Evolutionary conservation across 163 green algal species (phyloP), one percentile per base, ranked within the genome.

Genomic region (Botryococcus braunii): DNA sequence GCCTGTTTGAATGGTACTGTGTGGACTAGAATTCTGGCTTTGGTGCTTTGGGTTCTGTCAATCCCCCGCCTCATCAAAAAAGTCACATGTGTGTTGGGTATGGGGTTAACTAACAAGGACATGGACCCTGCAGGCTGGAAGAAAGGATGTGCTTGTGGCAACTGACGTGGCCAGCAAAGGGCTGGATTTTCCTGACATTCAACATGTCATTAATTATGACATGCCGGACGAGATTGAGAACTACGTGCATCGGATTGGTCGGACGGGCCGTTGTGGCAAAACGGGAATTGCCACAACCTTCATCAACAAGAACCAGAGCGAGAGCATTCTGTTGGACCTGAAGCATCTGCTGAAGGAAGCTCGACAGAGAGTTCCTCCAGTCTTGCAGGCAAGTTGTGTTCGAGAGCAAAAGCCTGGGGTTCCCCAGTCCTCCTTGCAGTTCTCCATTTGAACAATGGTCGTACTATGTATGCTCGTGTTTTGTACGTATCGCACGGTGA

Each of bases 161-260:
- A 98, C 93, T 4, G 93, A 98, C 72, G 90, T 98, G 11, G 93
- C 93, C 6, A 86, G 68, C 64, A 98, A 97, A 78, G 92, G 90
- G 1, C 82, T 96, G 38, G 89, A 95, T 71, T 94, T 95, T 73
- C 72, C 85, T 5, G 74, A 86, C 65, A 92, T 98, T 67, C 77
- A 96, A 81, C 94, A 98, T 68, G 94, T 99, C 6, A 89, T 99
- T 81, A 99, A 99, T 78, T 98, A 91, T 74, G 94, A 99, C 85
- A 97, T 99, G 94, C 94, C 94, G 2, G 79, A 88, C 46, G 92
- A 98, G 76, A 97, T 98, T 66, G 94, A 99, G 72, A 97, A 98
- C 77, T 99, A 99, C 73, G 94, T 98, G 57, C 69, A 67, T 49
- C 69, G 86, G 29, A 93, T 93, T 57, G 86, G 86, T n/a, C 80